phyloP scores from a whole-genome alignment of 2,329 filamentous ascomycete species.

The Neodidymelliopsis sp. region DNA sequence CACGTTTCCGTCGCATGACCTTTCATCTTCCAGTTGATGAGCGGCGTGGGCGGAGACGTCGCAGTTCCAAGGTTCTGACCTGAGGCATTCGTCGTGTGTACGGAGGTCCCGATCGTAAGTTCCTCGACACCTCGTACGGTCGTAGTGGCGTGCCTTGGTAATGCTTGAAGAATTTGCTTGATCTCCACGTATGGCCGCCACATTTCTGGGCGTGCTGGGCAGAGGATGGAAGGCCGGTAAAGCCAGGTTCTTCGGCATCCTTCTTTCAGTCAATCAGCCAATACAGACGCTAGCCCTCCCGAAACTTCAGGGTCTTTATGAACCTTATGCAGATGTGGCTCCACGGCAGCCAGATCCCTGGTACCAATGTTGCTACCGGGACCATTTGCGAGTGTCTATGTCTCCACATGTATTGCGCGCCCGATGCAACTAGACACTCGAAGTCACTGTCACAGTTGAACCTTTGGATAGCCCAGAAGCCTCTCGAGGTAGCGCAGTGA shows the following conservation, averaged over 20 bases:
- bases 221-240: neutral
- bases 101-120: neutral
- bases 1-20: neutral
- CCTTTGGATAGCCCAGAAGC: neutral
- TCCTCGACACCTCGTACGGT: neutral
- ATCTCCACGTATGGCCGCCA: conserved; percentile 18
- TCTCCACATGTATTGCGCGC: conserved; percentile 13
- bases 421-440: conserved; percentile 1
- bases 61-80: neutral
- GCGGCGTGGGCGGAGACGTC: neutral
- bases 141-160: conserved; percentile 4
- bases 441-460: neutral
- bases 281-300: conserved; percentile 7
- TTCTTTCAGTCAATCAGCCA: conserved; percentile 7
- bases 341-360: conserved; percentile 2
- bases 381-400: neutral
- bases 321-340: neutral
- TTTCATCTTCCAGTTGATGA: conserved; percentile 10
- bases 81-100: no score
- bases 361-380: neutral
- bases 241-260: neutral
- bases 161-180: conserved; percentile 18
- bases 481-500: neutral
- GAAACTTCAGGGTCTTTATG: conserved; percentile 5
- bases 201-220: conserved; percentile 10